These are phyloP conservation scores for Zasmidium cellare DNA, from an alignment of 2,329 filamentous ascomycete genomes.

Conservation along the genomic window DNA sequence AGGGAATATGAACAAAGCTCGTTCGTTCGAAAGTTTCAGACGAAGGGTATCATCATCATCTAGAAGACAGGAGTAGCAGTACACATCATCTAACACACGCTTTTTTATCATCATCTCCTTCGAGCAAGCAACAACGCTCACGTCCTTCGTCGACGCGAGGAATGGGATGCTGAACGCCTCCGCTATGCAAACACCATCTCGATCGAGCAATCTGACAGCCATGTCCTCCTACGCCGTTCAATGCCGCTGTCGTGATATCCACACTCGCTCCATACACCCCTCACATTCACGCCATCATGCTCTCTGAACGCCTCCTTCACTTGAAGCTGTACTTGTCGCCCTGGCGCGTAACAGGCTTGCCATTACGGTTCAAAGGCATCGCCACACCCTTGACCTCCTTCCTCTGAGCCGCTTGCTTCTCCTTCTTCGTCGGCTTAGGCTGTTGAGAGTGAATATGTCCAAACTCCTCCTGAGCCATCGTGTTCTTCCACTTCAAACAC, in stretches of 20 bases:
- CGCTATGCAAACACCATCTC: neutral
- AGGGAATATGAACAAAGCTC: too few species aligned
- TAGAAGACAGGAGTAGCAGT: neutral
- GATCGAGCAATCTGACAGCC: neutral
- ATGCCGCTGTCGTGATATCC: constrained; percentile 4
- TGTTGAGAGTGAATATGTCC: constrained; percentile 33
- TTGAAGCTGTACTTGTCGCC: constrained; percentile 45
- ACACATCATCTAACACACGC: neutral
- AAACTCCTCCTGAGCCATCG: constrained; percentile 50
- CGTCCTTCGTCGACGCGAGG: too few species aligned
- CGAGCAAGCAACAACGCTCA: too few species aligned
- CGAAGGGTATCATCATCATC: neutral
- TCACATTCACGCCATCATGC: too few species aligned
- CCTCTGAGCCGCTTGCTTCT: constrained; percentile 32
- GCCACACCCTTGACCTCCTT: constrained; percentile 37
- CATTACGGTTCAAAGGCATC: constrained; percentile 45
- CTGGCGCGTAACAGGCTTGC: constrained; percentile 53
- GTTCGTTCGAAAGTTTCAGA: too few species aligned
- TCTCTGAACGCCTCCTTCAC: constrained; percentile 2
- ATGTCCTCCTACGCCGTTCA: neutral
- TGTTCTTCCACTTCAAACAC: constrained; percentile 67
- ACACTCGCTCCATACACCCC: neutral
- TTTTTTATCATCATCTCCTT: too few species aligned
- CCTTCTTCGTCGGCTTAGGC: constrained; percentile 35
- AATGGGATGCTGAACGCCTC: too few species aligned